A percentile compares a stretch with the other conserved stretches of the same genome.
Conservation (phyloP, 2,329 filamentous ascomycete genomes). For the Hypoxylon sp. region DNA sequence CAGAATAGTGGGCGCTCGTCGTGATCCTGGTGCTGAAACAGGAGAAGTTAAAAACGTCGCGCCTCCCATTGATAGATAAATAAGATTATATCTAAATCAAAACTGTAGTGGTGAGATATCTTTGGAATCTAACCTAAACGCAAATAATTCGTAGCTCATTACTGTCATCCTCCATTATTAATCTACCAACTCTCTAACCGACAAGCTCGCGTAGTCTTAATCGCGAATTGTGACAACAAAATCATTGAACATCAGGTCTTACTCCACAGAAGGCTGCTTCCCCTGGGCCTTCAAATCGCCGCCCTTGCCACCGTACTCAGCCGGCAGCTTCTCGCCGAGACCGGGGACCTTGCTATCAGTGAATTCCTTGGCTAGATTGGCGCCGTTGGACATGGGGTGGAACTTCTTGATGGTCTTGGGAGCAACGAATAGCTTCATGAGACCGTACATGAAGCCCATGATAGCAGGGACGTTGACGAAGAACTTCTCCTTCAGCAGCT, state of each 20-base stretch:
- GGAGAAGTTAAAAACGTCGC: conserved; percentile 7
- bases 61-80: conserved; percentile 14
- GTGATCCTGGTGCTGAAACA: background rate
- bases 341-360: conserved; percentile 65
- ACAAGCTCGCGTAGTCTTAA: background rate
- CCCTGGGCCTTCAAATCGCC: conserved; percentile 56
- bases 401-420: conserved; percentile 84
- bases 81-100: conserved; percentile 28
- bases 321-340: conserved; percentile 77
- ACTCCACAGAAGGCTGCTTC: conserved; percentile 49
- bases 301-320: conserved; percentile 84
- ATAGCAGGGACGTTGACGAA: conserved; percentile 93
- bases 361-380: conserved; percentile 73
- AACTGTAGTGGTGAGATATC: conserved; percentile 34
- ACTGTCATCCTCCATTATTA: conserved; percentile 32
- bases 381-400: conserved; percentile 82
- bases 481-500: conserved; percentile 91
- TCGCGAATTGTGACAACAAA: background rate
- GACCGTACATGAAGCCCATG: conserved; percentile 88
- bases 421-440: conserved; percentile 82
- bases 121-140: conserved; percentile 32
- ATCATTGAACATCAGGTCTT: conserved; percentile 2
- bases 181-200: conserved; percentile 4
- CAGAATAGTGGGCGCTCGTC: background rate
- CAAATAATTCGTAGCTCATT: conserved; percentile 41